A percentile compares a stretch with the other conserved stretches of the same genome.
phyloP scores from a whole-genome alignment of 2,329 filamentous ascomycete species.

The Ascosphaera acerosa region DNA sequence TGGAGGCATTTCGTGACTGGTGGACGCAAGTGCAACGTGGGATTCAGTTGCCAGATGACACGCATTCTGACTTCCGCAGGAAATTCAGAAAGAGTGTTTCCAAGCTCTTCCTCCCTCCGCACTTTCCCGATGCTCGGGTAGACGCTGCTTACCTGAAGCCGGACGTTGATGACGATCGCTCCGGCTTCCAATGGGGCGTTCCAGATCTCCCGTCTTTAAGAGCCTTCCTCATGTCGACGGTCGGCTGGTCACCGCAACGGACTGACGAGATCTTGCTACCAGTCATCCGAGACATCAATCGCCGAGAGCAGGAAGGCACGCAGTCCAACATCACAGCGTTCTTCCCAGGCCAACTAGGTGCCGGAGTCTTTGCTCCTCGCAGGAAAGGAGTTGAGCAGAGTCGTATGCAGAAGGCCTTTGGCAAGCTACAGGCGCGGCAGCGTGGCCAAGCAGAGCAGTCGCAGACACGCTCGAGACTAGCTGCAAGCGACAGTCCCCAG shows the following conservation, averaged over 20 bases:
- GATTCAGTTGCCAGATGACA: slow-evolving; percentile 29
- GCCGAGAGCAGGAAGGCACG: slow-evolving; percentile 63
- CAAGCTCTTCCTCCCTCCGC: slow-evolving; percentile 62
- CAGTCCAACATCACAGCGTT: slow-evolving; percentile 91
- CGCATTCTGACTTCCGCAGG: slow-evolving; percentile 41
- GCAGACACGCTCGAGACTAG: no score
- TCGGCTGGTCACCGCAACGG: slow-evolving; percentile 76
- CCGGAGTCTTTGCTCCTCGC: slow-evolving; percentile 43
- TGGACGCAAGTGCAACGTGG: slow-evolving; percentile 54
- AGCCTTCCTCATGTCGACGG: slow-evolving; percentile 65
- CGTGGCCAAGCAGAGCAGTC: neutral
- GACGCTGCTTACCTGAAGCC: slow-evolving; percentile 64
- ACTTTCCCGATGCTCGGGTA: slow-evolving; percentile 57
- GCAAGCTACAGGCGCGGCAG: slow-evolving; percentile 24
- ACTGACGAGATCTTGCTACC: slow-evolving; percentile 92
- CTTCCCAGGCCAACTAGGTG: slow-evolving; percentile 40
- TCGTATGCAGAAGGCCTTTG: slow-evolving; percentile 52
- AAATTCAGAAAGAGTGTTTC: slow-evolving; percentile 68
- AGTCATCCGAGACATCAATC: slow-evolving; percentile 88
- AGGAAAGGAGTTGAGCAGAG: slow-evolving; percentile 36
- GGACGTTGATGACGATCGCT: slow-evolving; percentile 54
- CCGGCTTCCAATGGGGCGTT: slow-evolving; percentile 82
- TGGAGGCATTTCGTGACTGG: slow-evolving; percentile 67
- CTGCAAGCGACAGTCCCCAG: no score
- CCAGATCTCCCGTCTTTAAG: slow-evolving; percentile 73